These are phyloP conservation scores for Pistacia atlantica DNA, from an alignment of 345 rosid species.

Conservation along the genomic window DNA sequence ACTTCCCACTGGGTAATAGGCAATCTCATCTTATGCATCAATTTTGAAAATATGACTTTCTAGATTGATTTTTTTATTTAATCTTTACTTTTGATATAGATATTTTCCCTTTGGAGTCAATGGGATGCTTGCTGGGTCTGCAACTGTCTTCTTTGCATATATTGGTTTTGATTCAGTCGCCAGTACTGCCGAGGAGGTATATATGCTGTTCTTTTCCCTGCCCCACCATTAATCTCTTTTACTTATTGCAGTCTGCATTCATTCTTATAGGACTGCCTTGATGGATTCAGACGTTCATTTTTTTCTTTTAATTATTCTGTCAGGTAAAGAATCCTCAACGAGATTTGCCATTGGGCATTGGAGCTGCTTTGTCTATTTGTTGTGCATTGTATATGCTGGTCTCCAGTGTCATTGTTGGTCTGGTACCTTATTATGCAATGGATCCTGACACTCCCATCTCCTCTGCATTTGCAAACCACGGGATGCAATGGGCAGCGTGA, in stretches of 20 bases:
- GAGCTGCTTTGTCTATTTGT: slow-evolving; percentile 76
- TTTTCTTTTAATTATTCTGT: slow-evolving; percentile 17
- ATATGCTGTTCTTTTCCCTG: not conserved
- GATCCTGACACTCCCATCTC: slow-evolving; percentile 99
- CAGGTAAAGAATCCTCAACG: slow-evolving; percentile 99
- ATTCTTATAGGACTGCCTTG: slow-evolving; percentile 4
- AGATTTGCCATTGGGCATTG: slow-evolving; percentile 96
- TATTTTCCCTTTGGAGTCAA: slow-evolving; percentile 90
- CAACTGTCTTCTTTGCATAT: slow-evolving; percentile 91
- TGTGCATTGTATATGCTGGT: slow-evolving; percentile 94
- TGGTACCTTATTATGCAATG: slow-evolving; percentile 91
- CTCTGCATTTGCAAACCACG: slow-evolving; percentile 84
- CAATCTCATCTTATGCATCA: slow-evolving; percentile 1
- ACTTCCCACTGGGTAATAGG: slow-evolving; percentile 83
- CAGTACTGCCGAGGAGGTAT: slow-evolving; percentile 98
- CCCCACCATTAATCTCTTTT: not conserved
- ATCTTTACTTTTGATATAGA: slow-evolving; percentile 37
- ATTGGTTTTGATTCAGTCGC: slow-evolving; percentile 98
- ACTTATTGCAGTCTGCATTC: slow-evolving; percentile 1
- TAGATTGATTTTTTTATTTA: not conserved
- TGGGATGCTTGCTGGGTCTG: slow-evolving; percentile 99
- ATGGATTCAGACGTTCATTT: slow-evolving; percentile 12
- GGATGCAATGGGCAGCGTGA: slow-evolving; percentile 99
- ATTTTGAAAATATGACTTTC: slow-evolving; percentile 9
- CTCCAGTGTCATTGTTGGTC: slow-evolving; percentile 86